These are phyloP conservation scores for Thielaviopsis ethacetica DNA, from an alignment of 2,329 filamentous ascomycete genomes.

Conservation along the genomic window DNA sequence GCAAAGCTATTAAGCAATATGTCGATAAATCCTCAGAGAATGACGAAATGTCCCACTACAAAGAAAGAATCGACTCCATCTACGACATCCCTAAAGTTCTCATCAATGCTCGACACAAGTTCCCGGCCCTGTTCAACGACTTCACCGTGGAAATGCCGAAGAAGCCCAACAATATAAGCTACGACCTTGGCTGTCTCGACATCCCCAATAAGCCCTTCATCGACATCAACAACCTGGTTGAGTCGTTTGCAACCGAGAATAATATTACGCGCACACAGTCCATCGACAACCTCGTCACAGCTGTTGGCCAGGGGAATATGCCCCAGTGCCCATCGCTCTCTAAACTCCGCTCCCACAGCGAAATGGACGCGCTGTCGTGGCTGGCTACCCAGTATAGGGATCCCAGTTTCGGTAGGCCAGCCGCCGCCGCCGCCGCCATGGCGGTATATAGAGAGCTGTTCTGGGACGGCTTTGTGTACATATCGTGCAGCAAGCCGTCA, in stretches of 20 bases:
- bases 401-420: too few species aligned
- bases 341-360: not conserved
- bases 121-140: not conserved
- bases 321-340: not conserved
- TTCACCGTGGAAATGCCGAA: not conserved
- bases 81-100: not conserved
- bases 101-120: not conserved
- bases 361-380: not conserved
- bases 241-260: not conserved
- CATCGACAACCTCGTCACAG: not conserved
- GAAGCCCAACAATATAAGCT: not conserved
- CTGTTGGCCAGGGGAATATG: not conserved
- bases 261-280: not conserved
- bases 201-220: not conserved
- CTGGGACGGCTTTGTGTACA: constrained; percentile 18
- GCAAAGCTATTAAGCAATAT: not conserved
- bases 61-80: not conserved
- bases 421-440: too few species aligned
- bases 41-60: not conserved
- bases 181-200: not conserved
- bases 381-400: not conserved
- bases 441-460: constrained; percentile 11
- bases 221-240: not conserved
- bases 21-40: not conserved
- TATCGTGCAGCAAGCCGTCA: constrained; percentile 22